Evolutionary conservation across 352 stramenopile species (phyloP), one percentile per base, ranked within the genome.

Genomic region (Pythium guiyangense): DNA sequence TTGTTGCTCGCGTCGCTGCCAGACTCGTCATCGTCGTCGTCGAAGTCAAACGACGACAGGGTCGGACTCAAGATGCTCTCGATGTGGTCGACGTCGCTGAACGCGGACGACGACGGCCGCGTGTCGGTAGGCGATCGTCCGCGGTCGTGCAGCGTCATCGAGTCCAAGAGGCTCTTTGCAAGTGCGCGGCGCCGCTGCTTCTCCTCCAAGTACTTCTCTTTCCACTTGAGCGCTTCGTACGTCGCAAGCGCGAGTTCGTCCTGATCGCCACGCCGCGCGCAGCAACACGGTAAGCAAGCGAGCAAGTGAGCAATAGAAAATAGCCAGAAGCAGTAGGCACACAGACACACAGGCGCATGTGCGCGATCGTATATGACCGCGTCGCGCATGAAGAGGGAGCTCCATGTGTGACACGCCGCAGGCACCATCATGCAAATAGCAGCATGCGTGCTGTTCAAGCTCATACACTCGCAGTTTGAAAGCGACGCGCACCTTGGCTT

Each of bases 31-130:
- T 55, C n/a, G n/a, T n/a, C 60, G 6, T 91, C 82, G 25, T 94
- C 84, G 71, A 94, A 88, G 63, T 94, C 84, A 49, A 94, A 94
- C 3, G 84, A 92, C 40, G 82, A 90, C 20, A 94, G 67, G 44
- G 84, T 92, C 48, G 84, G 84, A 61, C 82, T 94, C 50, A 94
- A 62, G 37, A 94, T 61, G 52, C 68, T 77, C 5, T 71, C 77
- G 25, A 85, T 78, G 46, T 88, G 74, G 58, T 90, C 69, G 9
- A 61, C 46, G 25, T 67, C 76, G 64, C 75, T 86, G 31, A 77
- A 77, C 5, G 61, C 56, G 9, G 73, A 82, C 20, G 74, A 85
- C 42, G 75, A 70, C 44, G 62, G 69, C 27, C 71, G 59, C 22
- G 49, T 62, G 18, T 25, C 66, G n/a, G 47, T 63, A 17, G 57